phyloP scores from a whole-genome alignment of 495 filamentous ascomycete species.

The Xylaria scruposa region DNA sequence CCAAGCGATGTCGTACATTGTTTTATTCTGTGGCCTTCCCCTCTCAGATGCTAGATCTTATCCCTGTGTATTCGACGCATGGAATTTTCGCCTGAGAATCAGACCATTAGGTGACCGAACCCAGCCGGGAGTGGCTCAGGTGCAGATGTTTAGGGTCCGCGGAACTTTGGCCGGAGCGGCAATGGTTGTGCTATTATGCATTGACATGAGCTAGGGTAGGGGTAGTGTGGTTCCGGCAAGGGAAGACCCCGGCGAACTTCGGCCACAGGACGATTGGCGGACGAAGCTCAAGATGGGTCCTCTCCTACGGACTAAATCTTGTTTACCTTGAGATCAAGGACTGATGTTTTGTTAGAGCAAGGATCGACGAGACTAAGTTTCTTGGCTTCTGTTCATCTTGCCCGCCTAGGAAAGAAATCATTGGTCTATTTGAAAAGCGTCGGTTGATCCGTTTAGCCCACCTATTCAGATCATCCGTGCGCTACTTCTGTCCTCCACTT shows the following conservation, averaged over 20 bases:
- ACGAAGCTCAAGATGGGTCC: not conserved
- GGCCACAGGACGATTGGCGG: not conserved
- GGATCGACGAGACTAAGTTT: not conserved
- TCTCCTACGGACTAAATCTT: not conserved
- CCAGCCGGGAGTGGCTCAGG: not conserved
- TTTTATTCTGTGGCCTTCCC: not conserved
- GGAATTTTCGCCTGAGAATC: slow-evolving; percentile 8
- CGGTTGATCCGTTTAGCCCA: slow-evolving; percentile 16
- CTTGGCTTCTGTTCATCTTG: slow-evolving; percentile 15
- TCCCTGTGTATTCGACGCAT: not conserved
- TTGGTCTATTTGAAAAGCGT: slow-evolving; percentile 17
- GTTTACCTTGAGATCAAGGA: not conserved
- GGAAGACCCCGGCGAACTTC: not conserved
- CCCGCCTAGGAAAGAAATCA: slow-evolving; percentile 11
- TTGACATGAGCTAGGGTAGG: slow-evolving; percentile 14
- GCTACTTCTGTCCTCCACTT: slow-evolving; percentile 2
- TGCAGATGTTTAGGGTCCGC: not conserved
- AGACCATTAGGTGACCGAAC: not conserved
- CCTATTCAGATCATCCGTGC: not conserved
- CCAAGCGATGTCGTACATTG: not conserved
- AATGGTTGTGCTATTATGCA: slow-evolving; percentile 8
- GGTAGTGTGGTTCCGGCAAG: not conserved
- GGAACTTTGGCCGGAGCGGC: slow-evolving; percentile 15
- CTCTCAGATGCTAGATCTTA: slow-evolving; percentile 4
- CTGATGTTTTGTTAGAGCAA: not conserved